Evolutionary conservation across 495 filamentous ascomycete species (phyloP), one percentile per base, ranked within the genome.

Genomic region (Aspergillus baeticus): DNA sequence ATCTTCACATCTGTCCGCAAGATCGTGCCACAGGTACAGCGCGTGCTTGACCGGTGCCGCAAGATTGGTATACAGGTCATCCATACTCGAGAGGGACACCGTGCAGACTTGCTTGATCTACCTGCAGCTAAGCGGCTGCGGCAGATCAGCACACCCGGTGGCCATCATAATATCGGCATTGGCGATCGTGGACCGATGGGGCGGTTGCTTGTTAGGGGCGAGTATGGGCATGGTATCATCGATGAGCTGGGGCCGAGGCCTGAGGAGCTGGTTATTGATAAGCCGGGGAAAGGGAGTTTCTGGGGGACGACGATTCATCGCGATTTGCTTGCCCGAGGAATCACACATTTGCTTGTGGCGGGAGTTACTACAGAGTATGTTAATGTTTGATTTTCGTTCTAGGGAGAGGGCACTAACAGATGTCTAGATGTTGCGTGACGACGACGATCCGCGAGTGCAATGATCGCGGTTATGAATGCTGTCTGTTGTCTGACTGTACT

Each of bases 401-500:
- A n/a, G n/a, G n/a, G n/a, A n/a, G n/a, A n/a, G n/a, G n/a, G n/a
- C n/a, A n/a, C n/a, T n/a, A n/a, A n/a, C n/a, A n/a, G 4, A 2
- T 21, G 3, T 37, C 18, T 37, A 50, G 47, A 21, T 50, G 47
- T 23, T 50, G 47, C 10, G 47, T 50, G 2, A 37, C 47, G 33
- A 50, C 47, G 33, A 50, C 47, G 3, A 50, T 37, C 15, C 47
- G 47, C 6, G 47, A 50, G 21, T 50, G 47, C 31, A 36, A 50
- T 18, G 47, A 50, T 14, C 47, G 47, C 2, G 47, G 47, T 31
- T 50, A 20, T 17, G 33, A 50, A 31, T 50, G 47, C 33, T 50
- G 47, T 22, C 47, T 50, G 2, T 34, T 50, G 5, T 17, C 22
- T 1, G 47, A 50, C 34, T 50, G 47, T 31, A 50, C 47, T 0